Evolutionary conservation across 177 flowering plant genomes (phyloP).

Genomic region (Vitis hybrid): DNA sequence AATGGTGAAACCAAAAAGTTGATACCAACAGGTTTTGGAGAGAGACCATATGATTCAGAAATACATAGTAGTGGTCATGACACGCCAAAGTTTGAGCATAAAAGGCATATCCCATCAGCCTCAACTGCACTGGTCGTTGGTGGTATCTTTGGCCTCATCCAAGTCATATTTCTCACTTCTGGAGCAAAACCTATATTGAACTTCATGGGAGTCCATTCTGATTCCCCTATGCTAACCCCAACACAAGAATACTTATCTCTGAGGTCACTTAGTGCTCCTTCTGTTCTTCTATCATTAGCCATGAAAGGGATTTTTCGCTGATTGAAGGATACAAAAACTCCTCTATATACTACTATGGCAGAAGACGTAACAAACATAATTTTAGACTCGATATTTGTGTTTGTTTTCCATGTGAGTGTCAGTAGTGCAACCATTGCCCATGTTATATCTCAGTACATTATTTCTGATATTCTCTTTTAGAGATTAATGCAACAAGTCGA

Average conservation of each 20-base stretch:
- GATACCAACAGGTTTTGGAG: conserved; percentile 36
- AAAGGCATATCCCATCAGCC: conserved; percentile 64
- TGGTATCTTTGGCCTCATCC: conserved; percentile 62
- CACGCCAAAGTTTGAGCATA: conserved; percentile 13
- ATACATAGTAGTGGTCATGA: conserved; percentile 11
- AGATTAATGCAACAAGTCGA: conserved; percentile 1
- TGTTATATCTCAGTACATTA: background rate
- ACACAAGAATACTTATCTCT: too few species aligned
- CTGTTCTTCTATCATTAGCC: too few species aligned
- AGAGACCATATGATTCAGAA: conserved; percentile 9
- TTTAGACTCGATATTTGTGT: too few species aligned
- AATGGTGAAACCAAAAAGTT: conserved; percentile 31
- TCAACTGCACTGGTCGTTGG: conserved; percentile 78
- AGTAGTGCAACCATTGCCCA: too few species aligned
- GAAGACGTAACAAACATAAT: too few species aligned
- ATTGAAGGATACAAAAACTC: too few species aligned
- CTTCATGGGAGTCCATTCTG: conserved; percentile 50
- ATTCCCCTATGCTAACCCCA: too few species aligned
- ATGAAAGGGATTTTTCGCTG: too few species aligned
- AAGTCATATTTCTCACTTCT: conserved; percentile 61
- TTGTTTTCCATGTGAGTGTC: too few species aligned
- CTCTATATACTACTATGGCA: too few species aligned
- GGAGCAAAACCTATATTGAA: conserved; percentile 57
- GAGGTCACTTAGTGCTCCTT: too few species aligned
- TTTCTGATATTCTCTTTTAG: conserved; percentile 1